A percentile compares a stretch with the other conserved stretches of the same genome.
phyloP scores from a whole-genome alignment of 2,329 filamentous ascomycete genomes.

The Neonectria coccinea region DNA sequence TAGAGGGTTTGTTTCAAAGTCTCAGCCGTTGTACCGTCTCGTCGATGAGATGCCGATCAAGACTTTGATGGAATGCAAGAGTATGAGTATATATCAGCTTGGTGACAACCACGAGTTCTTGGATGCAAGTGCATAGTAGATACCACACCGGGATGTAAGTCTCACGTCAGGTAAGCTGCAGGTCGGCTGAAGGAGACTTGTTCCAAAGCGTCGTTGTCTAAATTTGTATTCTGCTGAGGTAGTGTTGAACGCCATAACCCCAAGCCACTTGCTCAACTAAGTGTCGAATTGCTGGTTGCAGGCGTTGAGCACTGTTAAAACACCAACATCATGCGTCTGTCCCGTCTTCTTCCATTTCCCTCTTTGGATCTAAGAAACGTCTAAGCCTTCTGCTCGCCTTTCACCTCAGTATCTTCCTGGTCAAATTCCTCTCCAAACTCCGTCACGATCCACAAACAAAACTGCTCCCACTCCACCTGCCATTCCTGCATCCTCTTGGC shows the following conservation, averaged over 20 bases:
- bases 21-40: neutral
- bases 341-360: neutral
- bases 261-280: conserved; percentile 3
- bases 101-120: neutral
- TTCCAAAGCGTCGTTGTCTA: conserved; percentile 10
- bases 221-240: conserved; percentile 9
- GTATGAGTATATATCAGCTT: too few species aligned
- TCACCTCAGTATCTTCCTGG: conserved; percentile 31
- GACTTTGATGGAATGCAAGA: neutral
- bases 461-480: conserved; percentile 86
- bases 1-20: neutral
- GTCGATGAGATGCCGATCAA: neutral
- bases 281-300: neutral
- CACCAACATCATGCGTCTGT: neutral
- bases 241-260: conserved; percentile 23
- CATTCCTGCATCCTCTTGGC: conserved; percentile 81
- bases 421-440: conserved; percentile 78
- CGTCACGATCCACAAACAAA: conserved; percentile 88
- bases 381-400: conserved; percentile 2
- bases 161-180: neutral
- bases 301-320: conserved; percentile 20
- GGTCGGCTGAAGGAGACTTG: neutral
- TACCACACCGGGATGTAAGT: too few species aligned
- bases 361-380: neutral
- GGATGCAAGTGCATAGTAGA: neutral